phyloP scores from a whole-genome alignment of 768 basidiomycete genomes.

The Termitomyces sp. region DNA sequence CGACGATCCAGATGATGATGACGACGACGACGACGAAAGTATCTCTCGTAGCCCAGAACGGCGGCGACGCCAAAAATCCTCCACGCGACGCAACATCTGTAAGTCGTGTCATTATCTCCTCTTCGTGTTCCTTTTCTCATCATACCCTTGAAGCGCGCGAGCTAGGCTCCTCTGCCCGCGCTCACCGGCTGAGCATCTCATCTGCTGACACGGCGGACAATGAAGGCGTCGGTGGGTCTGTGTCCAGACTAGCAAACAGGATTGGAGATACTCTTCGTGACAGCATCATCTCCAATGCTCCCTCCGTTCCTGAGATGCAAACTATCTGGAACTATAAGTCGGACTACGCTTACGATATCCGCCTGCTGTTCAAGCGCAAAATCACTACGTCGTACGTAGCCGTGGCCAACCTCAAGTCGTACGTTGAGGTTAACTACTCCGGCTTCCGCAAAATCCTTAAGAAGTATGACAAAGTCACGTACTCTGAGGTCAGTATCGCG shows the following conservation, averaged over 20 bases:
- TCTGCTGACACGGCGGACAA: constrained; percentile 37
- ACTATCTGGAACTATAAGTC: constrained; percentile 76
- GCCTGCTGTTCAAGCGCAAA: constrained; percentile 84
- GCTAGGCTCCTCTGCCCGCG: constrained; percentile 3
- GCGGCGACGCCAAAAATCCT: constrained; percentile 34
- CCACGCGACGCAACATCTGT: constrained; percentile 17
- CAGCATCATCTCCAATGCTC: constrained; percentile 40
- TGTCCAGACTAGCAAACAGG: constrained; percentile 43
- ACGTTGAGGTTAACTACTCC: constrained; percentile 88
- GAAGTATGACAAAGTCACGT: constrained; percentile 96
- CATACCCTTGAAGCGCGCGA: not conserved
- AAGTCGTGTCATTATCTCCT: not conserved
- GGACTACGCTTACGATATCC: constrained; percentile 82
- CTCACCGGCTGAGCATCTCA: constrained; percentile 44
- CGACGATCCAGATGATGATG: constrained; percentile 60
- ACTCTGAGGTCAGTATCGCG: constrained; percentile 46
- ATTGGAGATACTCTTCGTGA: constrained; percentile 47
- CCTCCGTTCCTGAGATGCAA: constrained; percentile 21
- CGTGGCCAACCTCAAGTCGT: constrained; percentile 75
- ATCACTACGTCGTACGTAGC: constrained; percentile 82
- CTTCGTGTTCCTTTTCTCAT: not conserved
- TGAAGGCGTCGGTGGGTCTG: constrained; percentile 10
- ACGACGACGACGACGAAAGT: constrained; percentile 46
- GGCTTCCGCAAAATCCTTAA: constrained; percentile 96
- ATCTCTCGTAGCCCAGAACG: constrained; percentile 35